Conservation (phyloP, 1,284 basidiomycete genomes). For the Rhodotorula sp. region DNA sequence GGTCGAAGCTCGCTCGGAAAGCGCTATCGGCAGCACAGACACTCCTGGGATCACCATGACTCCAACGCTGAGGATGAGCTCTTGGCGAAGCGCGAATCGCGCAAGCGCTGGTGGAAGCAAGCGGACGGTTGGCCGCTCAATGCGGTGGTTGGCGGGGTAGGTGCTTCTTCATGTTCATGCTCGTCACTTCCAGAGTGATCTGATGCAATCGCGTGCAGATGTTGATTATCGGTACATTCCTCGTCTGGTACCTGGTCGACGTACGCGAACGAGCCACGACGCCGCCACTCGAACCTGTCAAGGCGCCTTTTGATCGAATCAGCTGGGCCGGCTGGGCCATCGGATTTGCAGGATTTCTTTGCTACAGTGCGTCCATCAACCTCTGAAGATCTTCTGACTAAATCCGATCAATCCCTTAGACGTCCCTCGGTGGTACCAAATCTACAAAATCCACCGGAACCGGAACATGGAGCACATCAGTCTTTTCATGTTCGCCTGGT, state of each 20-base stretch:
- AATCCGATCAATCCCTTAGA: background rate
- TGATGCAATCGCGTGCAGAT: background rate
- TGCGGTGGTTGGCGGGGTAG: background rate
- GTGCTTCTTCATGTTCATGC: too few relatives aligned
- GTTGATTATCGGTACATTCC: background rate
- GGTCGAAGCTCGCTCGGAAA: background rate
- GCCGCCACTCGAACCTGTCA: background rate
- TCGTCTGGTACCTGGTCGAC: background rate
- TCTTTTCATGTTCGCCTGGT: background rate
- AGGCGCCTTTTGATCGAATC: background rate
- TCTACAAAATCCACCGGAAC: background rate
- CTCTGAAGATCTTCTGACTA: too few relatives aligned
- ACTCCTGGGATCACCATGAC: background rate
- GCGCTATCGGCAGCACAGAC: background rate
- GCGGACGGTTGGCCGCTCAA: background rate
- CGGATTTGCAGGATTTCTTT: background rate
- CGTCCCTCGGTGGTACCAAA: background rate
- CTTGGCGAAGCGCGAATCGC: background rate
- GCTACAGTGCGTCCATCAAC: background rate
- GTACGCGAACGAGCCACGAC: background rate
- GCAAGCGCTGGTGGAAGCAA: background rate
- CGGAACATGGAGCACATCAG: background rate
- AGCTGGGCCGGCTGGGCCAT: background rate
- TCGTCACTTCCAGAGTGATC: too few relatives aligned
- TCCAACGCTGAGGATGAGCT: background rate